Evolutionary conservation across 2,329 filamentous ascomycete species (phyloP).

Genomic region (Neonectria sp.): DNA sequence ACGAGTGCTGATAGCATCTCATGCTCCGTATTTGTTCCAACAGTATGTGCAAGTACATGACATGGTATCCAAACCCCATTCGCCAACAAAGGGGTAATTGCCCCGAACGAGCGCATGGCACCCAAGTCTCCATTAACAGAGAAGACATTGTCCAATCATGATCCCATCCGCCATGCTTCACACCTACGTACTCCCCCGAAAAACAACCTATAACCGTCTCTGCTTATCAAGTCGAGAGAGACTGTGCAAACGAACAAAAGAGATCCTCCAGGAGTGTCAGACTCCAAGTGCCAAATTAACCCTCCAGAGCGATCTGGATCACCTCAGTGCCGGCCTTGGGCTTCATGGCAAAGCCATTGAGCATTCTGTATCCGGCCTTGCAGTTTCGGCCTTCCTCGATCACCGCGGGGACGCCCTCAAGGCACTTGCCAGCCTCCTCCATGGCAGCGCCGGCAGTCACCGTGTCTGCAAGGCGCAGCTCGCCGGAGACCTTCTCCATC

Average conservation of each 20-base stretch:
- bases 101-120: constrained; percentile 25
- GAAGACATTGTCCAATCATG: constrained; percentile 40
- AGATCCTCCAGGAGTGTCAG: constrained; percentile 36
- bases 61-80: constrained; percentile 44
- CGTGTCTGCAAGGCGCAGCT: constrained; percentile 69
- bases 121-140: constrained; percentile 32
- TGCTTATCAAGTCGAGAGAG: constrained; percentile 32
- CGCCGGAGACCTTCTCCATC: constrained; percentile 83
- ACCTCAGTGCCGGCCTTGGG: constrained; percentile 59
- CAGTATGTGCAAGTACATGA: constrained; percentile 41
- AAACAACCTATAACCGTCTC: constrained; percentile 31
- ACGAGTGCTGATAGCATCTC: constrained; percentile 28
- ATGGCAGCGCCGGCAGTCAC: constrained; percentile 66
- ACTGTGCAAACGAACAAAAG: constrained; percentile 41
- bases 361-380: constrained; percentile 72
- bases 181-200: constrained; percentile 19
- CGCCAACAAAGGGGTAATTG: constrained; percentile 36
- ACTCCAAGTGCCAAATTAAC: constrained; percentile 34
- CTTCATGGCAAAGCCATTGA: constrained; percentile 77
- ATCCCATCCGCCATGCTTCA: constrained; percentile 33
- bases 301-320: constrained; percentile 55
- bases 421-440: constrained; percentile 70
- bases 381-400: constrained; percentile 74
- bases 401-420: constrained; percentile 72
- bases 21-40: constrained; percentile 39